Base-by-base conservation (phyloP, 306 rosid species). In the Prunus kanzakura region DNA sequence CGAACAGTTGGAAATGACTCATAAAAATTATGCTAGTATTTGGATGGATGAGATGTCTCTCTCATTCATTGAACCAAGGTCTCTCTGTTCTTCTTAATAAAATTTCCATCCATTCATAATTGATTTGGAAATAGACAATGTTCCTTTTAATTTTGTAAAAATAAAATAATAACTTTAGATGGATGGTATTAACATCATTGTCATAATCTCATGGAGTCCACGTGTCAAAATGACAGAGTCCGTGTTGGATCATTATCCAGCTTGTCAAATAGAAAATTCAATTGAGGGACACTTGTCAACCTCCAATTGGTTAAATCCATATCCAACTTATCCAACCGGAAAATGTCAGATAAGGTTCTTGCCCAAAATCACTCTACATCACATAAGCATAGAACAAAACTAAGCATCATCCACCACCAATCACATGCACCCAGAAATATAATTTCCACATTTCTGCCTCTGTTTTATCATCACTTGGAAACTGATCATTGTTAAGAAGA, bases 271-370 rank as follows among this genome's bases (percentile, higher is more conserved):
- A 27, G 20, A 69, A 63, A 66, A 77, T 29, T 12, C 23, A 6
- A 3, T 8, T 8, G 13, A 13, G 3, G 0, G 13, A 73, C 65
- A 75, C 78, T 46, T 58, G 32, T 43, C 38, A 0, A 15, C 6
- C 13, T 1, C 3, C 64, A 67, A 87, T 90, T 92, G 96, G 97
- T 3, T 2, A 19, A 62, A 0, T 29, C 76, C 78, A 83, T 64
- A 94, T 87, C 91, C 87, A 82, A 73, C 58, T 87, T 94, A 92
- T 92, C 97, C 91, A 77, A 90, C 72, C 55, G 67, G 83, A 87
- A 86, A 85, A 86, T 55, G 76, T 60, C 51, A 82, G 99, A 95
- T 95, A 95, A 89, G 97, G 87, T 73, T 76, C 6, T 11, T 4
- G 10, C 75, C 71, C 76, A 49, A 2, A 66, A 35, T 51, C 76